Percentiles rank a stretch among this genome's conserved stretches.
These are phyloP conservation scores for Kwoniella shivajii DNA, from an alignment of 1,284 basidiomycete genomes.

Conservation along the genomic window DNA sequence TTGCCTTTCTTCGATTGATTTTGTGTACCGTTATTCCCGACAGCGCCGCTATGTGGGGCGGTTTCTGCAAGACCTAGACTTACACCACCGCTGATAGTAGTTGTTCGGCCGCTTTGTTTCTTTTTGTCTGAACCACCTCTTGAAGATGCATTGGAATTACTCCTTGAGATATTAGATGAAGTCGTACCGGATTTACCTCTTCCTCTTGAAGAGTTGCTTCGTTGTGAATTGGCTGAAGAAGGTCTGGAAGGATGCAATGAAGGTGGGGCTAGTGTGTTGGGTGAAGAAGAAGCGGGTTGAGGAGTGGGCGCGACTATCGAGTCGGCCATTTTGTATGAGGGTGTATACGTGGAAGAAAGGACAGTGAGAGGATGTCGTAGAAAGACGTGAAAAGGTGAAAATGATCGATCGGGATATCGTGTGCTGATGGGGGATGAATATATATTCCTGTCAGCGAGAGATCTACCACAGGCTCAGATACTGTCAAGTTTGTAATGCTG, in stretches of 20 bases:
- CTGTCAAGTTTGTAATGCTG: too few species aligned
- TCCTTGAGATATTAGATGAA: slow-evolving; percentile 31
- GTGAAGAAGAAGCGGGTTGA: not conserved
- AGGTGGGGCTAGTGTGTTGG: slow-evolving; percentile 25
- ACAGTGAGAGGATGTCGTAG: not conserved
- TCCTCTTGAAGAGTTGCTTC: slow-evolving; percentile 30
- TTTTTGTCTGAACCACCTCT: slow-evolving; percentile 20
- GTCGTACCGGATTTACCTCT: slow-evolving; percentile 15
- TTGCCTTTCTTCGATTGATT: slow-evolving; percentile 24
- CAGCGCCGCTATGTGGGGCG: too few species aligned
- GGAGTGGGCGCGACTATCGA: slow-evolving; percentile 18
- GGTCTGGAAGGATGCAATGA: slow-evolving; percentile 26
- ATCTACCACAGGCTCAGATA: too few species aligned
- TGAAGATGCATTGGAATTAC: slow-evolving; percentile 38
- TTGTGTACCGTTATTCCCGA: slow-evolving; percentile 4
- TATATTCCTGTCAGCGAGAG: too few species aligned
- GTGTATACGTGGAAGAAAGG: not conserved
- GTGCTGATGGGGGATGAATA: too few species aligned
- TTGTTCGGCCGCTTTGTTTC: slow-evolving; percentile 39
- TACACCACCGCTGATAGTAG: slow-evolving; percentile 45
- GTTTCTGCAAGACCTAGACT: slow-evolving; percentile 33
- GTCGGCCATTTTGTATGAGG: slow-evolving; percentile 20
- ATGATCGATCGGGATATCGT: not conserved
- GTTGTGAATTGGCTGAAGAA: slow-evolving; percentile 26
- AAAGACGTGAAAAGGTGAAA: not conserved